Evolutionary conservation across 2,329 filamentous ascomycete species (phyloP).

Genomic region (Juglanconis sp.): DNA sequence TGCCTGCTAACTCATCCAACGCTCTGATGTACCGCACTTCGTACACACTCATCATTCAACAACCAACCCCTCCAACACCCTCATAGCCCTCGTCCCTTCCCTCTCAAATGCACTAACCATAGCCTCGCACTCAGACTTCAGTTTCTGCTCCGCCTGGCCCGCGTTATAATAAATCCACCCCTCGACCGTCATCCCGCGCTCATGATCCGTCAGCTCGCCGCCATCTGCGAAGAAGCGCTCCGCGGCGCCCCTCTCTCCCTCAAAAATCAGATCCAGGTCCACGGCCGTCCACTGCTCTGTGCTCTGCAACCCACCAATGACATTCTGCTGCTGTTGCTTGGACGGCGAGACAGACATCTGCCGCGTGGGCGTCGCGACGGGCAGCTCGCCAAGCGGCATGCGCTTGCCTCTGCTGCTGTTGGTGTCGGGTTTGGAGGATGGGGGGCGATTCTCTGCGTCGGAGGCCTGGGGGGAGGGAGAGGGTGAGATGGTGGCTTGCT

Average conservation of each 20-base stretch:
- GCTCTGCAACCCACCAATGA: constrained; percentile 53
- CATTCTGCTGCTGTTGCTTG: constrained; percentile 37
- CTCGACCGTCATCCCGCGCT: constrained; percentile 89
- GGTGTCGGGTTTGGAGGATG: constrained; percentile 59
- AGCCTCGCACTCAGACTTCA: constrained; percentile 77
- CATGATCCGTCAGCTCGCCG: constrained; percentile 65
- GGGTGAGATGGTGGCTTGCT: constrained; percentile 55
- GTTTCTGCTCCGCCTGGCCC: constrained; percentile 70
- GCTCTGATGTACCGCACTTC: not conserved
- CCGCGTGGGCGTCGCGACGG: constrained; percentile 44
- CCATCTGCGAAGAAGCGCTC: constrained; percentile 51
- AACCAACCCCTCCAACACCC: constrained; percentile 69
- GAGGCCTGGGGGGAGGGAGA: constrained; percentile 73
- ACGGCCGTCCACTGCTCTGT: constrained; percentile 66
- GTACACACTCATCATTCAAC: constrained; percentile 28
- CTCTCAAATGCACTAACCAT: constrained; percentile 80
- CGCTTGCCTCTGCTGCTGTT: constrained; percentile 43
- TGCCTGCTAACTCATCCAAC: not conserved
- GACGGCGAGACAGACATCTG: constrained; percentile 39
- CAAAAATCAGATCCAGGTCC: constrained; percentile 72
- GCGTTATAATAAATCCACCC: constrained; percentile 89
- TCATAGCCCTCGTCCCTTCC: constrained; percentile 76
- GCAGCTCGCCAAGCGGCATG: constrained; percentile 38
- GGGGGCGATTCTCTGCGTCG: constrained; percentile 76
- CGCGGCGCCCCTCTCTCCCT: constrained; percentile 34